Base-by-base conservation (phyloP, 2,329 filamentous ascomycete species). In the Huntiella omanensis region DNA sequence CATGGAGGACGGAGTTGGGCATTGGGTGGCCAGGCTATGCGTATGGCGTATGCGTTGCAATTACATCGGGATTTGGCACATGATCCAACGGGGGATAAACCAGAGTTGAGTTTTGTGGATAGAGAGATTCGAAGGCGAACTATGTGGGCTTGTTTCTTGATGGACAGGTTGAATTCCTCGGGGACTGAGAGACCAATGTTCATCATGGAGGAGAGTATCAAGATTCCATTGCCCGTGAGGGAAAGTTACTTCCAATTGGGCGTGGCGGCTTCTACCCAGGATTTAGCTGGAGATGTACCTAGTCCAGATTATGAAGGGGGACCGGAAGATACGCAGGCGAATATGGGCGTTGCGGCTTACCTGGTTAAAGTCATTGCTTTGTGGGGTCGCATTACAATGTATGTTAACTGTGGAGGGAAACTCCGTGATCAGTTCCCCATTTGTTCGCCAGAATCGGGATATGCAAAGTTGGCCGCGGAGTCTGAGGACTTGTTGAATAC, bases 61-160 rank as follows among this genome's bases (percentile, higher is more conserved):
- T 65, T 98, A 22, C 91, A 98, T 64, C 83, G 80, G 57, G 91
- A 96, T 59, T 70, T 94, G 22, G 85, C 93, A 52, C 76, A 82
- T 55, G 85, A 93, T 54, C 82, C 83, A 0, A 69, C 71, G 2
- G 45, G 49, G 11, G 34, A 45, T 11, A 50, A 48, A 34, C 42
- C 45, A 22, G 75, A 80, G 51, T 70, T 91, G 45, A 94, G 85
- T 57, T 91, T 91, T 54, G 85, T 87, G 12, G 91, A 96, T 59
- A 80, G 85, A 22, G 91, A 98, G 59, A 95, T 96, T 46, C 74
- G 91, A 50, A 70, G 91, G 53, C 75, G 91, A 48, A 91, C 86
- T 2, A 96, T 98, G 88, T 98, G 91, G 91, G 83, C 87, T 10
- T 96, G 88, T 58, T 94, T 94, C 56, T 62, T 95, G 48, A 95